Base-by-base conservation (phyloP, 371 early-diverging fungal genomes). In the Actinomortierella ambigua region DNA sequence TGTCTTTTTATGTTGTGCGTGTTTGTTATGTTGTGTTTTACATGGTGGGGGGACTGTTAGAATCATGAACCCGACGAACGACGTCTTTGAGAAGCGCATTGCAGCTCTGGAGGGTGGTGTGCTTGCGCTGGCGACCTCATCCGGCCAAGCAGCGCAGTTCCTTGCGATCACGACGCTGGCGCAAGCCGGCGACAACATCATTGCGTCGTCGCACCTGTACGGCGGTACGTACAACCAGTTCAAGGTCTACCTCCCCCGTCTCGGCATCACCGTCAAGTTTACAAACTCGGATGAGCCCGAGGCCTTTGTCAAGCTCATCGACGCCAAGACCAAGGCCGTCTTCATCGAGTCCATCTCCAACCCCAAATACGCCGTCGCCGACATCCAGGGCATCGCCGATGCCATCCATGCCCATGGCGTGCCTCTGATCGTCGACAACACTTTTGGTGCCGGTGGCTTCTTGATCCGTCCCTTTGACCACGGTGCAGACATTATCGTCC, bases 381-480 rank as follows among this genome's bases (percentile, higher is more conserved):
- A 94, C 60, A 91, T 94, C 69, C 81, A 80, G 53, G 89, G 83
- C 22, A 82, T 96, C 42, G 89, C 95, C 34, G 81, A 86, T 34
- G 79, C 90, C 20, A 92, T 92, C 41, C 93, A 96, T 65, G 82
- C 83, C 44, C 86, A 88, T 47, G 91, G 93, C n/a, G 81, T 96
- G 29, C 95, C 95, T 29, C 65, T 92, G 26, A 82, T 89, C 59
- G 89, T 87, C 43, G 96, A 86, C 82, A 95, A 95, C 82, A 96
- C 96, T 0, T 95, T 95, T 68, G 96, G 95, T 63, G 90, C 91
- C 58, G 95, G 92, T 52, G 96, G 95, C n/a, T 95, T 91, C 77
- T 79, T 95, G 42, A 80, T 83, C 29, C 85, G 81, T 14, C 96
- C 96, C 17, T 88, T 96, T 63, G 89, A 91, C 18, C 88, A 93